phyloP scores from a whole-genome alignment of 352 stramenopile genomes.

The Phytophthora constricta region DNA sequence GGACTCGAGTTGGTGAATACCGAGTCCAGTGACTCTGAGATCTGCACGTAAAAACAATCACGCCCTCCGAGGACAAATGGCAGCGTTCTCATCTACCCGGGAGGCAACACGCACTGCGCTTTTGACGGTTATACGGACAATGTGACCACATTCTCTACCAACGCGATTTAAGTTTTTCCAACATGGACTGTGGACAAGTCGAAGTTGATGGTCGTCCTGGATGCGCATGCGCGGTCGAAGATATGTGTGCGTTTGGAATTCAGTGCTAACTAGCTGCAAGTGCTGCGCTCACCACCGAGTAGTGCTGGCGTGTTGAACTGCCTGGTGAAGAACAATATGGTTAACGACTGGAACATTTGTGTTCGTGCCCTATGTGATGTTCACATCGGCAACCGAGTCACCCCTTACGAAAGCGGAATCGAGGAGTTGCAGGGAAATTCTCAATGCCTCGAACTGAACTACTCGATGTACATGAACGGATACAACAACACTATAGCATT shows the following conservation, averaged over 20 bases:
- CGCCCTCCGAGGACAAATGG: conserved; percentile 27
- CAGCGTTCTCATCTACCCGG: conserved; percentile 50
- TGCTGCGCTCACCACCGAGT: conserved; percentile 41
- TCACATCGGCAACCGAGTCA: conserved; percentile 46
- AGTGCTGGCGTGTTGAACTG: conserved; percentile 56
- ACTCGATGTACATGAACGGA: conserved; percentile 52
- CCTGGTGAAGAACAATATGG: conserved; percentile 53
- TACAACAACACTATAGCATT: conserved; percentile 61
- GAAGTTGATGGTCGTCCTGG: conserved; percentile 66
- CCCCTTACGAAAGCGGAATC: conserved; percentile 26
- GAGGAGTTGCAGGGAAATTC: conserved; percentile 38
- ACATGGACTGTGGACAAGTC: conserved; percentile 41
- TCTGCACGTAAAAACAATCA: conserved; percentile 29
- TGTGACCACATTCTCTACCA: conserved; percentile 34
- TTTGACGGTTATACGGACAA: conserved; percentile 44
- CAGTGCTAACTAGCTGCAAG: conserved; percentile 46
- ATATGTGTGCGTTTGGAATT: conserved; percentile 58
- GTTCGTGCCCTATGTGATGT: conserved; percentile 66
- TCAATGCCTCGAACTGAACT: conserved; percentile 40
- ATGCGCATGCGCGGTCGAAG: conserved; percentile 50
- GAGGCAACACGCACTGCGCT: conserved; percentile 50
- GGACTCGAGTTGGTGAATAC: neutral
- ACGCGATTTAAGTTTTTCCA: conserved; percentile 58
- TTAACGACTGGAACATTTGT: conserved; percentile 77
- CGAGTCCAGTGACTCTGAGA: conserved; percentile 28